Base-by-base conservation (phyloP, 2,329 filamentous ascomycete genomes). In the Diaporthe sp. region DNA sequence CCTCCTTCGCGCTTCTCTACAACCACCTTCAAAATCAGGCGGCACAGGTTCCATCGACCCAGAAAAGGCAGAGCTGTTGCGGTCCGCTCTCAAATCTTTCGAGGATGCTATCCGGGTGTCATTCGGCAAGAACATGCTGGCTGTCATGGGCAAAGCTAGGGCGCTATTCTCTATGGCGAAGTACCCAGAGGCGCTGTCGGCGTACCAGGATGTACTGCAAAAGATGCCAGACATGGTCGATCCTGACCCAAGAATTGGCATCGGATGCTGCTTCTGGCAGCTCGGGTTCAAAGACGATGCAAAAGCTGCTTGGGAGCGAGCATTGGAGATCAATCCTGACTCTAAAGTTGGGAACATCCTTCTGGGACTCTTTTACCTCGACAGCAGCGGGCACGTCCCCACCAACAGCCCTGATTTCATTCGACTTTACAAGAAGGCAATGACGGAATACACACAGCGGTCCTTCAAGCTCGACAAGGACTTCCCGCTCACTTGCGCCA, bases 231-330 rank as follows among this genome's bases (percentile, higher is more conserved):
- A 95, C 79, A 89, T 98, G 81, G 91, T 94, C 57, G 97, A 99
- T 81, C 97, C 97, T 0, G 97, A 99, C 84, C 97, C 97, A 79
- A 92, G 97, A 79, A 96, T 99, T 79, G 97, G 97, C 73, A 96
- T 99, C 81, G 97, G 97, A 61, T 97, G 95, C 84, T 99, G 97
- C 87, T 93, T 98, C 83, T 99, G 97, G 97, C 95, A 98, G 84
- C 89, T 99, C 39, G 96, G 96, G 15, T 95, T 95, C 87, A 98
- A 97, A 84, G 95, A 98, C 46, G 95, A 98, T 80, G 97, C 97
- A 10, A 96, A 94, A 82, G 87, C 89, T 65, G 96, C 97, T 17
- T 99, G 97, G 97, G 94, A 98, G 82, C 90, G 97, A 78, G 92
- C 94, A 17, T 86, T 98, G 39, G 94, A 97, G 82, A 90, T 98